phyloP scores from a whole-genome alignment of 176 grass and related monocot genomes.

The Cenchrus purpureus region DNA sequence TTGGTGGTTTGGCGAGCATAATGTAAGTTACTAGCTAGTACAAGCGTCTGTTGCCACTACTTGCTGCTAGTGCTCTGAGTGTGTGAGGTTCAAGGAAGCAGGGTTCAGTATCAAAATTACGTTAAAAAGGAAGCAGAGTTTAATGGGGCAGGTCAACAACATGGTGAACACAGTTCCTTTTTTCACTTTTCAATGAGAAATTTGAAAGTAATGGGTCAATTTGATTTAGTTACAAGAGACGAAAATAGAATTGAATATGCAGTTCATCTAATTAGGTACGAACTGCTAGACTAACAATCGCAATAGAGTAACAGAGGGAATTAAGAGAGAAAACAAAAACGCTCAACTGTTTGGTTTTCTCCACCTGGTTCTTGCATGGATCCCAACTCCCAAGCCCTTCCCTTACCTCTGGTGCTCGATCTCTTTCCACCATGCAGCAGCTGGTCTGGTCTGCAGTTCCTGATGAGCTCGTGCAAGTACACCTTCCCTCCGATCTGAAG shows the following conservation, averaged over 20 bases:
- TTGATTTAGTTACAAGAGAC: constrained; percentile 29
- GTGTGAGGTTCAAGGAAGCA: constrained; percentile 18
- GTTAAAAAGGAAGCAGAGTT: background rate
- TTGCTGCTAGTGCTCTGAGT: background rate
- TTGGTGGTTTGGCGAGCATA: background rate
- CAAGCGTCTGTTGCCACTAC: background rate
- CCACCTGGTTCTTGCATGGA: constrained; percentile 37
- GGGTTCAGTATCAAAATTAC: background rate
- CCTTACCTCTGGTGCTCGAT: background rate
- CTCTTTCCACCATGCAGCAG: background rate
- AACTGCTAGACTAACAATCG: constrained; percentile 8
- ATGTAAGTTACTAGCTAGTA: background rate
- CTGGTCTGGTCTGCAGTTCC: background rate
- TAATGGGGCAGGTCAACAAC: constrained; percentile 17
- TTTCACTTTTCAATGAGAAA: background rate
- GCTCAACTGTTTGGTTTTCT: constrained; percentile 35
- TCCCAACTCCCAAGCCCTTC: background rate
- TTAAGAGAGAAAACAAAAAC: background rate
- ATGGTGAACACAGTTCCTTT: constrained; percentile 17
- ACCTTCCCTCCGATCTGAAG: background rate
- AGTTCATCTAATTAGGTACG: constrained; percentile 35
- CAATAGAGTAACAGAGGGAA: constrained; percentile 7
- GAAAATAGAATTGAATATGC: constrained; percentile 28
- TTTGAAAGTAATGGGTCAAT: background rate
- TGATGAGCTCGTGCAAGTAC: background rate